Evolutionary conservation across 176 grass and related monocot species (phyloP).

Genomic region (Oropetium thomaeum): DNA sequence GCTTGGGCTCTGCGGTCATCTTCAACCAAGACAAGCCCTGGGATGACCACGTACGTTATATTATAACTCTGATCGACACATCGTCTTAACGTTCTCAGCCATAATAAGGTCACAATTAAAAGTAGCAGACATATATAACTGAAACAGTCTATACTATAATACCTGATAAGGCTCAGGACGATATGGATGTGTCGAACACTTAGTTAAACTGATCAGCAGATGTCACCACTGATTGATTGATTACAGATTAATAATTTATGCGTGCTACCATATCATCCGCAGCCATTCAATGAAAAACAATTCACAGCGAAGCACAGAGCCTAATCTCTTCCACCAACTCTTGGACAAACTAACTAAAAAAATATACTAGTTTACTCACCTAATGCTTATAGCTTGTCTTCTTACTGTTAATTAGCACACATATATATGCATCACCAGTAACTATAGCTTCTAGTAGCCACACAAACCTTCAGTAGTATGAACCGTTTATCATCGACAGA

Average conservation of each 20-base stretch:
- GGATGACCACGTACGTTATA: too few relatives aligned
- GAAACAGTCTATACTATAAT: conserved; percentile 13
- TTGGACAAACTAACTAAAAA: background rate
- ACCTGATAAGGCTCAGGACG: conserved; percentile 32
- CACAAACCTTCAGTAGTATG: background rate
- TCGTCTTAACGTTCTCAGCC: conserved; percentile 10
- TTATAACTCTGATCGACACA: too few relatives aligned
- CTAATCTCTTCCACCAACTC: conserved; percentile 10
- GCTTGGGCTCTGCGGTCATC: background rate
- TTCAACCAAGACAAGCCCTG: too few relatives aligned
- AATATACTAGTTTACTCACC: background rate
- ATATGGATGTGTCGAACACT: conserved; percentile 24
- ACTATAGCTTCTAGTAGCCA: too few relatives aligned
- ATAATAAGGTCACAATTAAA: background rate
- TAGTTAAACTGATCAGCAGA: conserved; percentile 30
- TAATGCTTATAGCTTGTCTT: background rate
- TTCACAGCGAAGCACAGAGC: background rate
- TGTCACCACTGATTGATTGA: conserved; percentile 20
- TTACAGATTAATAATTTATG: background rate
- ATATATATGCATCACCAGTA: too few relatives aligned
- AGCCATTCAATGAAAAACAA: background rate
- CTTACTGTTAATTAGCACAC: background rate
- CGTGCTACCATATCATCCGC: background rate
- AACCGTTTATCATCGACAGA: too few relatives aligned
- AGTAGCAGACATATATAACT: background rate